phyloP scores from a whole-genome alignment of 2,329 filamentous ascomycete genomes.

The Aspergillus texensis region DNA sequence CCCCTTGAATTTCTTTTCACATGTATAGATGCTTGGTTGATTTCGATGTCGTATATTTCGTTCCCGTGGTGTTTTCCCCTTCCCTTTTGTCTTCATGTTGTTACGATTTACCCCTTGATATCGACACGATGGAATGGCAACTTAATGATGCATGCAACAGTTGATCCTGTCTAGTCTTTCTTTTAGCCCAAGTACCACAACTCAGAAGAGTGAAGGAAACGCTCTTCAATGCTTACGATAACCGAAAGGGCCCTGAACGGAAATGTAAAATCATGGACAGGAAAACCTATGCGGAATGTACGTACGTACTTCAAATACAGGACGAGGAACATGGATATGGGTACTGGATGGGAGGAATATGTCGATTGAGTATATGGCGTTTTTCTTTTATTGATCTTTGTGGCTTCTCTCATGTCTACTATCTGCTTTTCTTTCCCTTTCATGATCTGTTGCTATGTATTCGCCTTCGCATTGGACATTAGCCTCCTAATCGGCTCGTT shows the following conservation, averaged over 20 bases:
- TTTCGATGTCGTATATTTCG: not conserved
- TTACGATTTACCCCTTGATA: not conserved
- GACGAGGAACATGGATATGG: not conserved
- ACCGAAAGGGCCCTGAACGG: not conserved
- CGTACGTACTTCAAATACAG: not conserved
- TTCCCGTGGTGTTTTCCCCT: not conserved
- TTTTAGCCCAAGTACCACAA: not conserved
- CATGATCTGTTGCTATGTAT: not conserved
- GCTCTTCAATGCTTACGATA: not conserved
- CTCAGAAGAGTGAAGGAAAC: not conserved
- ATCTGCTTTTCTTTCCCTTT: not conserved
- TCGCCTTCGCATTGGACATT: not conserved
- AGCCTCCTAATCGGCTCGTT: not conserved
- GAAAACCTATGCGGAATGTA: not conserved
- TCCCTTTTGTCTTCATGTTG: not conserved
- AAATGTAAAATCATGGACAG: not conserved
- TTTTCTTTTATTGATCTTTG: not conserved
- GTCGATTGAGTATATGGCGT: not conserved
- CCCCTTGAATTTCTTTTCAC: conserved; percentile 1
- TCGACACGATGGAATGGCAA: conserved; percentile 3
- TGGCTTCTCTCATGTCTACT: not conserved
- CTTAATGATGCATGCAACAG: conserved; percentile 1
- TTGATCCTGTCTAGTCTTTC: not conserved
- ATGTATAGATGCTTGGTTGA: not conserved
- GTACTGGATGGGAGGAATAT: not conserved